Base-by-base conservation (phyloP, 176 grass and related monocot species). In the Triticum monococcum region DNA sequence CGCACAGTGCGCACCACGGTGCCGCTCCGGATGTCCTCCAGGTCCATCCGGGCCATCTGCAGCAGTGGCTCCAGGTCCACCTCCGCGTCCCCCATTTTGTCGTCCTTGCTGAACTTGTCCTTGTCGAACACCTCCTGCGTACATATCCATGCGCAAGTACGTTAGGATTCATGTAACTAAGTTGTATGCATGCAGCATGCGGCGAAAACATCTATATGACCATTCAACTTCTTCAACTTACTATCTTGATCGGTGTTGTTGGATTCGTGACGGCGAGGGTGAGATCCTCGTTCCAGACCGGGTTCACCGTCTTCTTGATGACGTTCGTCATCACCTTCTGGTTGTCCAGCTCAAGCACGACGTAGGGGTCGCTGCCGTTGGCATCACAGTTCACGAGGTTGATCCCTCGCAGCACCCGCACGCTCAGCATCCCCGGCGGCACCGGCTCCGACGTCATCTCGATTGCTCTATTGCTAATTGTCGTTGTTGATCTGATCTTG, bases 11-110 rank as follows among this genome's bases (percentile, higher is more conserved):
- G 85, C 5, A 95, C 86, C 0, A 97, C 82, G 1, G 80, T 88
- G 64, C 91, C 85, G 33, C 85, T 84, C 14, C 82, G 68, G 33
- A 95, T 65, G 68, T 90, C 88, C 30, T 90, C 78, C 69, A 91
- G 80, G 52, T 95, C 91, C 78, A 89, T 90, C 66, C 56, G 79
- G 0, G 83, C 12, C 11, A 90, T 92, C 7, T 95, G 90, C 68
- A 93, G 38, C 26, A 97, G 67, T 1, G 87, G 69, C 16, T 86
- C 84, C 52, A 97, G 50, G 65, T 91, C 89, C 7, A 97, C 87
- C 79, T 97, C 92, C 4, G 95, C 95, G 1, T 95, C 86, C 1
- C 95, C 95, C 95, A 97, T 97, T 7, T 2, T 3, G 68, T 97
- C 95, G n/a, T 97, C 92, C 3, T 36, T 89, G 18, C 84, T 95